Percentiles rank a stretch among this genome's conserved stretches.
Evolutionary conservation across 345 rosid species (phyloP).

Genomic region (Excoecaria cochinchinensis): DNA sequence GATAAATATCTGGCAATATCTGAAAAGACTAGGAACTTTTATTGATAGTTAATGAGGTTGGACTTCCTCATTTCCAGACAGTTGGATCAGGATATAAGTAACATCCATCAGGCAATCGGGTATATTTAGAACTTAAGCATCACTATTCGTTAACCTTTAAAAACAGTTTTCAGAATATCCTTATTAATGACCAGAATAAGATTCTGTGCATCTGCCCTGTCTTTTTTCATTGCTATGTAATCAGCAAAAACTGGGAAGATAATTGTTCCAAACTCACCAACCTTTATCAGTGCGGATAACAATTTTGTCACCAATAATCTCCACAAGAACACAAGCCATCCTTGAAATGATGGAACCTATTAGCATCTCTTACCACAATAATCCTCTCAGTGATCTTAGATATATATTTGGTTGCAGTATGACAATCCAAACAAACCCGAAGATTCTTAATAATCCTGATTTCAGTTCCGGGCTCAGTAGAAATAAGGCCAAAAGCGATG

Average conservation of each 20-base stretch:
- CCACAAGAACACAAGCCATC: conserved; percentile 78
- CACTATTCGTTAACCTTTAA: not conserved
- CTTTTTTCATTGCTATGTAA: not conserved
- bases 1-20: not conserved
- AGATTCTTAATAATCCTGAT: conserved; percentile 76
- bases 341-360: conserved; percentile 77
- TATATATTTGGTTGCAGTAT: conserved; percentile 64
- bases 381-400: conserved; percentile 66
- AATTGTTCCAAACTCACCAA: conserved; percentile 1
- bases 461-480: conserved; percentile 62
- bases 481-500: conserved; percentile 75
- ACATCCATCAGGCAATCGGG: conserved; percentile 6
- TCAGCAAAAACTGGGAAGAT: conserved; percentile 1
- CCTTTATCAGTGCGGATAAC: not conserved
- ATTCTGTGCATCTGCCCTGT: not conserved
- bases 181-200: not conserved
- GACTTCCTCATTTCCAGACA: conserved; percentile 2
- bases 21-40: not conserved
- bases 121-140: not conserved
- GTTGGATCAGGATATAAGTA: not conserved
- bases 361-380: conserved; percentile 78
- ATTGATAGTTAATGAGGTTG: not conserved
- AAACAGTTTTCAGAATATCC: not conserved
- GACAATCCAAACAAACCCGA: conserved; percentile 79
- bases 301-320: conserved; percentile 60